phyloP scores from a whole-genome alignment of 2,329 filamentous ascomycete species.

The Sarocladium strictum region DNA sequence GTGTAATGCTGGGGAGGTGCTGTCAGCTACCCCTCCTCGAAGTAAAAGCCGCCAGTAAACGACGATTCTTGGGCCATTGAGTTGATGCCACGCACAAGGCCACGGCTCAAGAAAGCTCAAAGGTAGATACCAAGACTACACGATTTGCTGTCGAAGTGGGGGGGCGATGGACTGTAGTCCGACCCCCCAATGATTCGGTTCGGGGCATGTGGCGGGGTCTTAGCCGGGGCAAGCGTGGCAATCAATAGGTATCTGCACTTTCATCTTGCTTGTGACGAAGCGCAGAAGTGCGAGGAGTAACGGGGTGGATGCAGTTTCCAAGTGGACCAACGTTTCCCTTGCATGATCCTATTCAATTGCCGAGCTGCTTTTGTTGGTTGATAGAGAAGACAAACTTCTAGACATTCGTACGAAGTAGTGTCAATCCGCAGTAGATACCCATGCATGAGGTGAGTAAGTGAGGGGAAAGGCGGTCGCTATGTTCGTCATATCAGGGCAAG shows the following conservation, averaged over 20 bases:
- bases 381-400: background rate
- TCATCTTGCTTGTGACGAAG: background rate
- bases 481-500: background rate
- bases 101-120: background rate
- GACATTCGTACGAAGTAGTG: background rate
- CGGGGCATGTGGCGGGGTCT: background rate
- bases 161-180: background rate
- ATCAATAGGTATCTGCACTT: background rate
- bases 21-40: background rate
- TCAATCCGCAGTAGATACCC: background rate
- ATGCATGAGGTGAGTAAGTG: background rate
- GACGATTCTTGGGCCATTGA: background rate
- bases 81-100: background rate
- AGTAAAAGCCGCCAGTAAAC: no score
- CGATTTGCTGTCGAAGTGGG: background rate
- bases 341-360: background rate
- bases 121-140: background rate
- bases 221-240: background rate
- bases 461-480: background rate
- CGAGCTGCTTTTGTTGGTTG: background rate
- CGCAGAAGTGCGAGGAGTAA: background rate
- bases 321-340: background rate
- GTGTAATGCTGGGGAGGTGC: background rate
- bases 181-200: background rate
- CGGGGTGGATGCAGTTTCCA: background rate